Percentiles rank a stretch among this genome's conserved stretches.
Conservation (phyloP, 2,329 filamentous ascomycete species). For the Claviceps sp. region DNA sequence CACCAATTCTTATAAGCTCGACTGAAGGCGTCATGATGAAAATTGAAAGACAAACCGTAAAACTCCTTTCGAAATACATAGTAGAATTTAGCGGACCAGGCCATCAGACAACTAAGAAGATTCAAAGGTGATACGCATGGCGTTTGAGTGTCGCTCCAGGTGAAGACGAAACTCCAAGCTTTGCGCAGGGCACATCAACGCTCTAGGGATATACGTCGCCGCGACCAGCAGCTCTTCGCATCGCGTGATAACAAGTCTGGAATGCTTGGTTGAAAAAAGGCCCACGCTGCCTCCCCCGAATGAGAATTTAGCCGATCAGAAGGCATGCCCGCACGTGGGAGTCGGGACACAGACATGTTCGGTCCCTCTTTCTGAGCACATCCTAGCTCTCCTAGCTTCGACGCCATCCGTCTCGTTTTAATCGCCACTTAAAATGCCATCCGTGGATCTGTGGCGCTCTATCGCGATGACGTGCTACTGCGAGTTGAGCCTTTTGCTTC, state of each 20-base stretch:
- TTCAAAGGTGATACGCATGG: neutral
- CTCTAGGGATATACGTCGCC: neutral
- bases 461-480: constrained; percentile 2
- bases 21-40: too few species aligned
- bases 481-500: neutral
- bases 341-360: neutral
- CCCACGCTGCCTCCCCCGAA: neutral
- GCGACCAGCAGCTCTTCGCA: neutral
- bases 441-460: neutral
- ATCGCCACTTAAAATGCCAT: neutral
- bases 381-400: neutral
- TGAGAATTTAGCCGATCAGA: neutral
- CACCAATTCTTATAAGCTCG: too few species aligned
- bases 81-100: too few species aligned
- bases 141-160: neutral
- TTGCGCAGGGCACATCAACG: neutral
- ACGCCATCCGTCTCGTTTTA: neutral
- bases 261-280: neutral
- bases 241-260: neutral
- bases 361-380: neutral
- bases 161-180: neutral
- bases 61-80: too few species aligned
- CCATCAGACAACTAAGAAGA: too few species aligned
- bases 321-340: neutral
- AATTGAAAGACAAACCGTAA: too few species aligned